Conservation (phyloP, 106 monocot genomes). For the Allium fistulosum region DNA sequence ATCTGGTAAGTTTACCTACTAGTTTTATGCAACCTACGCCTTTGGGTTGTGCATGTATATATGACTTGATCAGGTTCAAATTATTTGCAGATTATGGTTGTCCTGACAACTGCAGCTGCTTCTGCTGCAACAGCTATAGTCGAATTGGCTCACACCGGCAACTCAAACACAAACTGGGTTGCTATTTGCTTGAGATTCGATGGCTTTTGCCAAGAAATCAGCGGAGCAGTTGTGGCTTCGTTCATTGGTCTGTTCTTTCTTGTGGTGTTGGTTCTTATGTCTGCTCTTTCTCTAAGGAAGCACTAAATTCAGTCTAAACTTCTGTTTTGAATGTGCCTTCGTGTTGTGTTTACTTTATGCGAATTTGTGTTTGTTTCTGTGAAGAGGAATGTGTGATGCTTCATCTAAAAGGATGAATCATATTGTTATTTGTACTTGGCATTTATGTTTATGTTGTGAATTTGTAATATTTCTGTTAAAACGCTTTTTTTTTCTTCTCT, state of each 20-base stretch:
- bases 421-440: no score
- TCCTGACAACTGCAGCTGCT: conserved; percentile 37
- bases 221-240: conserved; percentile 52
- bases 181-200: conserved; percentile 65
- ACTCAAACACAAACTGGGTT: conserved; percentile 57
- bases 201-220: conserved; percentile 52
- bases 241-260: conserved; percentile 38
- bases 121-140: conserved; percentile 61
- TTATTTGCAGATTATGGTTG: conserved; percentile 38
- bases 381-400: no score
- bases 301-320: neutral
- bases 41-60: no score
- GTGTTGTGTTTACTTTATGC: no score
- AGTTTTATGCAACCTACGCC: no score
- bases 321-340: no score
- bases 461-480: no score
- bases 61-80: neutral
- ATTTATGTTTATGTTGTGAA: no score
- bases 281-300: conserved; percentile 38
- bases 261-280: conserved; percentile 40
- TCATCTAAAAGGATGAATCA: no score
- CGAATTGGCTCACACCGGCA: conserved; percentile 53
- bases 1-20: conserved; percentile 8
- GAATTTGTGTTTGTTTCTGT: no score
- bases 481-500: no score